Percentiles rank a stretch among this genome's conserved stretches.
phyloP scores from a whole-genome alignment of 495 filamentous ascomycete species.

The Poronia punctata region DNA sequence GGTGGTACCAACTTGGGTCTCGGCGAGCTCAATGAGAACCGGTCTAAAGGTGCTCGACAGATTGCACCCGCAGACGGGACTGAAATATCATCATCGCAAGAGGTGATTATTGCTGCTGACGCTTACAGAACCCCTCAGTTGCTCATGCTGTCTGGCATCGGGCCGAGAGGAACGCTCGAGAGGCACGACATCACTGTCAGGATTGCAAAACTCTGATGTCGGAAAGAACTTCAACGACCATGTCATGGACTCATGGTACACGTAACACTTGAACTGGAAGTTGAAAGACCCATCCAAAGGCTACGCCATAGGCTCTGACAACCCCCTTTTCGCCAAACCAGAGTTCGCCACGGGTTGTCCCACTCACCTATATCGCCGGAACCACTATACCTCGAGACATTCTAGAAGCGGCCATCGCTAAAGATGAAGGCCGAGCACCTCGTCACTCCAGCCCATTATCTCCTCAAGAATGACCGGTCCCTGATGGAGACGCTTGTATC shows the following conservation, averaged over 20 bases:
- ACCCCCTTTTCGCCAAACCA: slow-evolving; percentile 22
- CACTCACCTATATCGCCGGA: slow-evolving; percentile 21
- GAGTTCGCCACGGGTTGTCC: slow-evolving; percentile 25
- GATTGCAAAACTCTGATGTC: slow-evolving; percentile 39
- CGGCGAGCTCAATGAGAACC: slow-evolving; percentile 52
- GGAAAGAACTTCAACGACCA: slow-evolving; percentile 51
- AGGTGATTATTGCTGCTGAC: slow-evolving; percentile 52
- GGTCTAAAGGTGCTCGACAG: slow-evolving; percentile 28
- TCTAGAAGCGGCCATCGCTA: slow-evolving; percentile 24
- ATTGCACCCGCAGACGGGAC: slow-evolving; percentile 25
- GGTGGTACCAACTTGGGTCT: slow-evolving; percentile 44
- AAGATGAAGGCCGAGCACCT: slow-evolving; percentile 22
- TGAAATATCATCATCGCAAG: slow-evolving; percentile 31
- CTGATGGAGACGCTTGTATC: slow-evolving; percentile 11
- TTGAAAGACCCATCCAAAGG: slow-evolving; percentile 30
- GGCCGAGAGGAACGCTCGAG: slow-evolving; percentile 37
- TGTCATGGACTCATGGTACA: too few species aligned
- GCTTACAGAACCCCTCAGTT: slow-evolving; percentile 48
- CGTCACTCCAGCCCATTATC: slow-evolving; percentile 9
- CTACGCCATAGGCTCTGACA: slow-evolving; percentile 21
- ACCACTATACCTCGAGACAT: slow-evolving; percentile 10
- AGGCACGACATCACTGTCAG: slow-evolving; percentile 39
- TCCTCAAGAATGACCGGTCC: slow-evolving; percentile 10
- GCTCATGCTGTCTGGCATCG: slow-evolving; percentile 53
- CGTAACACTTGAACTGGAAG: slow-evolving; percentile 33